Evolutionary conservation across 495 filamentous ascomycete species (phyloP).

Genomic region (Cryomyces minteri): DNA sequence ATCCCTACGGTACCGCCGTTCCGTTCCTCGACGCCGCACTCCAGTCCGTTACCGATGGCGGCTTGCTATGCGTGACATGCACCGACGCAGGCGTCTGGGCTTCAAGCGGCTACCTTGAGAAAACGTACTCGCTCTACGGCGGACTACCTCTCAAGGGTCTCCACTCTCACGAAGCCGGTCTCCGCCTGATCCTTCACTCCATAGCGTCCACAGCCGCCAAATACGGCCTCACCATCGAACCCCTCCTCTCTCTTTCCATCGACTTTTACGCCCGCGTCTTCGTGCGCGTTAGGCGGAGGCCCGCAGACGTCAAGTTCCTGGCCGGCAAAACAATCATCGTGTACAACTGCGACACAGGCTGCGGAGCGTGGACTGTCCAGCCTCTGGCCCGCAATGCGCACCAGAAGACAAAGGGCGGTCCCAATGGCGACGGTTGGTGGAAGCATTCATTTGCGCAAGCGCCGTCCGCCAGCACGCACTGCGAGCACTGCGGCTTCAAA

Average conservation of each 20-base stretch:
- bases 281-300: conserved; percentile 59
- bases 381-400: conserved; percentile 46
- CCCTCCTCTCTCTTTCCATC: conserved; percentile 77
- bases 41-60: conserved; percentile 66
- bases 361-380: conserved; percentile 73
- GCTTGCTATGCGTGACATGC: conserved; percentile 79
- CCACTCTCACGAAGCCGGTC: conserved; percentile 74
- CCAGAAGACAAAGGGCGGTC: conserved; percentile 31
- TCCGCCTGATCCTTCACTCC: conserved; percentile 67
- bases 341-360: conserved; percentile 79
- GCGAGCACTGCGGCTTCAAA: conserved; percentile 69
- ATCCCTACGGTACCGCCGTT: conserved; percentile 85
- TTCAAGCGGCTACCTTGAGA: conserved; percentile 82
- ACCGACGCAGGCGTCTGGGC: conserved; percentile 92
- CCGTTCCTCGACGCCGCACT: conserved; percentile 84
- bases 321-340: conserved; percentile 83
- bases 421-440: conserved; percentile 45
- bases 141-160: conserved; percentile 67
- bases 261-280: conserved; percentile 93
- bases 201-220: conserved; percentile 61
- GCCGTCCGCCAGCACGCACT: conserved; percentile 39
- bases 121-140: conserved; percentile 79
- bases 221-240: conserved; percentile 85
- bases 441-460: conserved; percentile 56
- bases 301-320: conserved; percentile 71